Evolutionary conservation across 208 protist genomes (phyloP).

Genomic region (Leishmania gerbilli): DNA sequence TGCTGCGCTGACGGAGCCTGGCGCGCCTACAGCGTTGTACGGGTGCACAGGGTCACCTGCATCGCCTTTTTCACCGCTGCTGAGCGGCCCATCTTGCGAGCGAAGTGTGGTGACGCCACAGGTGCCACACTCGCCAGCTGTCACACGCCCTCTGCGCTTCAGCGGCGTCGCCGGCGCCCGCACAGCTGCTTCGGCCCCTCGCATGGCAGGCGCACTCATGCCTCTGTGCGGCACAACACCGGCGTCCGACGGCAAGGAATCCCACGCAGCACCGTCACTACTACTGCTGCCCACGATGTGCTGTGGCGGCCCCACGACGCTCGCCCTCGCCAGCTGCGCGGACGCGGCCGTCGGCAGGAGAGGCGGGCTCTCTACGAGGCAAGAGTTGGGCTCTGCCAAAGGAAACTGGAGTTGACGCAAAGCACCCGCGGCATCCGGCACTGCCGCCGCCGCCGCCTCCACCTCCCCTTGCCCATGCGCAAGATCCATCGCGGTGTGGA

Average conservation of each 20-base stretch:
- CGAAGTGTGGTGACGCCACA: not conserved
- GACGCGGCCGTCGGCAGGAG: not conserved
- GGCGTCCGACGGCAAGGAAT: not conserved
- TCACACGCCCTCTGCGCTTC: not conserved
- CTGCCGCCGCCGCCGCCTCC: not conserved
- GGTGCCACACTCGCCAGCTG: not conserved
- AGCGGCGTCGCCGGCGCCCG: not conserved
- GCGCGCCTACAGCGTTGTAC: slow-evolving; percentile 7
- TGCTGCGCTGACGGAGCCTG: not conserved
- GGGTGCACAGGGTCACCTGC: slow-evolving; percentile 3
- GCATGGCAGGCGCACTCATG: not conserved
- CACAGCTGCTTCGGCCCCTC: not conserved
- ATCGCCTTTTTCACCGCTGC: not conserved
- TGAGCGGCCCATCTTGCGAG: not conserved
- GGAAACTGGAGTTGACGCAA: slow-evolving; percentile 1
- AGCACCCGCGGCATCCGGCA: not conserved
- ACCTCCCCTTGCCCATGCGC: not conserved
- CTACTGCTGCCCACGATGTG: not conserved
- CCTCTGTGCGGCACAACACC: not conserved
- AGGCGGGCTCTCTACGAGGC: not conserved
- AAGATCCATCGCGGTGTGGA: not conserved
- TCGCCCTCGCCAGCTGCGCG: not conserved
- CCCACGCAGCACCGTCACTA: not conserved
- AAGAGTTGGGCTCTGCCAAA: slow-evolving; percentile 7
- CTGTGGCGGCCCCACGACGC: not conserved